Percentiles rank a stretch among this genome's conserved stretches.
Conservation (phyloP, 305 asterid genomes). For the Petunia hybrid region DNA sequence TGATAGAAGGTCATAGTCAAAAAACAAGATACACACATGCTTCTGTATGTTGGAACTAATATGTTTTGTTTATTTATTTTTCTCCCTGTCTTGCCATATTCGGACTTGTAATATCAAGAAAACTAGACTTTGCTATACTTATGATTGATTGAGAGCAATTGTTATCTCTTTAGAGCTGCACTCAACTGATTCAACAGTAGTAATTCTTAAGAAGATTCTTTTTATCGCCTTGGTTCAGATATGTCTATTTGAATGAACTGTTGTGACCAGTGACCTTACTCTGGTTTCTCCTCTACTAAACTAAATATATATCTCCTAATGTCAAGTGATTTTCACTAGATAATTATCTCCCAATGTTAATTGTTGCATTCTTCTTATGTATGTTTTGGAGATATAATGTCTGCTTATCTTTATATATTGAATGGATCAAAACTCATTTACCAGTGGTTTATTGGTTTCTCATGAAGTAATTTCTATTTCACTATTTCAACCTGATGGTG, state of each 20-base stretch:
- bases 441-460: no score
- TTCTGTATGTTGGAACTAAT: conserved; percentile 64
- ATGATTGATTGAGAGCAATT: not conserved
- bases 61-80: not conserved
- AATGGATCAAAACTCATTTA: not conserved
- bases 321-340: not conserved
- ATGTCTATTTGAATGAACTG: conserved; percentile 1
- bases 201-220: conserved; percentile 7
- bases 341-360: not conserved
- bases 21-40: conserved; percentile 95
- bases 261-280: not conserved
- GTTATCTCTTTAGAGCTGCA: conserved; percentile 6
- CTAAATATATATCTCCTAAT: not conserved
- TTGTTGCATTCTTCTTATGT: conserved; percentile 18
- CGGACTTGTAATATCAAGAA: not conserved
- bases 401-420: not conserved
- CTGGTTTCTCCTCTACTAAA: not conserved
- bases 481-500: no score
- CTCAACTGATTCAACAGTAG: not conserved
- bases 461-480: no score
- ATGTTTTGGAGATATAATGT: conserved; percentile 10
- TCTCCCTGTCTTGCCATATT: not conserved
- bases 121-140: not conserved
- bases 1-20: conserved; percentile 92
- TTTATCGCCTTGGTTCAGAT: not conserved